Percentiles rank a stretch among this genome's conserved stretches.
phyloP scores from a whole-genome alignment of 106 monocot species.

The Dioscorea alata region DNA sequence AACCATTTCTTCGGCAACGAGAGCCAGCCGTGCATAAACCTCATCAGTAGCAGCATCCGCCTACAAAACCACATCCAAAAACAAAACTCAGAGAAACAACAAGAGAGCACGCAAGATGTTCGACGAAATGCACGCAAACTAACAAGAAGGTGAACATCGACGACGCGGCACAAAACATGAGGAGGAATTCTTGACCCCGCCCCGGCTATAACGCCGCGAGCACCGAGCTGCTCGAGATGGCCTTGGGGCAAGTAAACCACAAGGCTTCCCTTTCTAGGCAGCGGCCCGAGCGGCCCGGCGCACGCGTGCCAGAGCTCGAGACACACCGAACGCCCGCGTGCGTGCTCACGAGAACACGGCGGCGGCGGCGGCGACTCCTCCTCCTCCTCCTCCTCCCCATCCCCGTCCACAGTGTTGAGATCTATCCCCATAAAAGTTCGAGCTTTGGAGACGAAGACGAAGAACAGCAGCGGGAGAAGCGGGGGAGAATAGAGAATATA shows the following conservation, averaged over 20 bases:
- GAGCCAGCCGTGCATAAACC: slow-evolving; percentile 71
- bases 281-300: slow-evolving; percentile 65
- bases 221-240: slow-evolving; percentile 57
- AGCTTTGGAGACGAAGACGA: not conserved
- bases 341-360: not conserved
- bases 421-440: slow-evolving; percentile 61
- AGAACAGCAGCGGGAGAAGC: not conserved
- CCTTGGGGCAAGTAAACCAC: slow-evolving; percentile 96
- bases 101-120: not conserved
- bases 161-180: slow-evolving; percentile 79
- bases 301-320: slow-evolving; percentile 97
- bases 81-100: not conserved
- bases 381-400: slow-evolving; percentile 27
- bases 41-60: slow-evolving; percentile 81
- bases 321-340: slow-evolving; percentile 25
- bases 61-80: slow-evolving; percentile 20
- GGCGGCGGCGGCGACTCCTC: not conserved
- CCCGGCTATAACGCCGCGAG: not conserved
- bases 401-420: slow-evolving; percentile 76
- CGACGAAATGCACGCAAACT: slow-evolving; percentile 2
- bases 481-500: not conserved
- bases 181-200: slow-evolving; percentile 26
- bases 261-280: slow-evolving; percentile 72
- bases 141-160: slow-evolving; percentile 80
- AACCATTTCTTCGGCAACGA: slow-evolving; percentile 63